Base-by-base conservation (phyloP, 257 asterid genomes). In the Misopates orontium region DNA sequence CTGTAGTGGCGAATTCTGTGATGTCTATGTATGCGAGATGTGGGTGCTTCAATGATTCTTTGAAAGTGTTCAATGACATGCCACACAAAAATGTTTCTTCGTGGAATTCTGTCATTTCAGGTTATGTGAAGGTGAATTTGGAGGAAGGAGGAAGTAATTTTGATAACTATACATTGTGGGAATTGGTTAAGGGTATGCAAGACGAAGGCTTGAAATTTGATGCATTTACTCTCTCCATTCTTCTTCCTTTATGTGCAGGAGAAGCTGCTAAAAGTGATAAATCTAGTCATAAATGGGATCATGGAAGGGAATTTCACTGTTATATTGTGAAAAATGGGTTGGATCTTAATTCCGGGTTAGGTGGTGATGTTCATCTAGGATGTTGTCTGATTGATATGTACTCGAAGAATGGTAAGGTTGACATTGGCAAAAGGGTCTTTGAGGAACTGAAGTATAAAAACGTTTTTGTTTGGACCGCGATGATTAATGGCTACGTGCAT, bases 351-450 rank as follows among this genome's bases (percentile, higher is more conserved):
- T 67, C 31, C 0, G 62, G 60, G 13, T 45, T 14, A n/a, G 77
- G 41, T 22, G 18, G 62, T 21, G 91, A 87, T 59, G 81, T 75
- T 74, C 92, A 81, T 68, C 67, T 87, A 19, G 90, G 85, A 28
- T 85, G 92, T 68, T 77, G 90, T 54, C 74, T 87, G 88, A 78
- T 87, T 32, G 92, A 83, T 75, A 81, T 83, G 82, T 87, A 87
- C 62, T 77, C 90, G 0, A 87, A 79, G 68, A 68, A 73, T 42
- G 73, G 73, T 57, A 59, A 54, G 64, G 69, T 79, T 54, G 64
- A 60, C 58, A 17, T 78, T 10, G 95, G 82, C 10, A 83, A 85
- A 80, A 76, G 69, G 57, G 76, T 87, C 36, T 87, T 87, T 19
- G 82, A 79, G 60, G 56, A 75, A 56, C 54, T 85, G 73, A 52